A percentile compares a stretch with the other conserved stretches of the same genome.
These are phyloP conservation scores for Leonotis leonurus DNA, from an alignment of 257 asterid species.

Conservation along the genomic window DNA sequence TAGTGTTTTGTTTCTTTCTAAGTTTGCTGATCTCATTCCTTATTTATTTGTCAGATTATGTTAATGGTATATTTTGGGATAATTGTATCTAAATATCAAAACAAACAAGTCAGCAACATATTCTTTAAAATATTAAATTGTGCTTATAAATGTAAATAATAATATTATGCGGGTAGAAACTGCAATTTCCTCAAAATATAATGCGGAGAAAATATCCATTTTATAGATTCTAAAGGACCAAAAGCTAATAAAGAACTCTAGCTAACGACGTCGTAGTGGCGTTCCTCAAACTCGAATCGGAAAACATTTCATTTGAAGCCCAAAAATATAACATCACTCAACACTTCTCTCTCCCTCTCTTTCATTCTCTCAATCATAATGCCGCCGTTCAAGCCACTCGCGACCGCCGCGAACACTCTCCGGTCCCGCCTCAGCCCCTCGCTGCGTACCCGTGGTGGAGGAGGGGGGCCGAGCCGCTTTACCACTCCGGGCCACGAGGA, in stretches of 20 bases:
- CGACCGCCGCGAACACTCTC: slow-evolving; percentile 56
- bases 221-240: not conserved
- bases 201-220: too few species aligned
- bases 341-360: not conserved
- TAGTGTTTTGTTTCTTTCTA: too few species aligned
- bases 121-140: too few species aligned
- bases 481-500: slow-evolving; percentile 79
- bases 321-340: not conserved
- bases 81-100: too few species aligned
- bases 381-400: slow-evolving; percentile 62
- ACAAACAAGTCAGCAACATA: too few species aligned
- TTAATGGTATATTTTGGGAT: too few species aligned
- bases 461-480: slow-evolving; percentile 62
- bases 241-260: not conserved
- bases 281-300: slow-evolving; percentile 3
- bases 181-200: too few species aligned
- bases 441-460: slow-evolving; percentile 50
- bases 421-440: slow-evolving; percentile 50
- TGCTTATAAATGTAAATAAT: too few species aligned
- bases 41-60: too few species aligned
- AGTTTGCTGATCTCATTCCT: too few species aligned
- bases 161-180: too few species aligned
- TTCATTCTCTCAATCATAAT: slow-evolving; percentile 14
- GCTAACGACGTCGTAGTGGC: slow-evolving; percentile 18
- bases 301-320: not conserved